A percentile compares a stretch with the other conserved stretches of the same genome.
phyloP scores from a whole-genome alignment of 2,329 filamentous ascomycete species.

The Fusarium lyarnte region DNA sequence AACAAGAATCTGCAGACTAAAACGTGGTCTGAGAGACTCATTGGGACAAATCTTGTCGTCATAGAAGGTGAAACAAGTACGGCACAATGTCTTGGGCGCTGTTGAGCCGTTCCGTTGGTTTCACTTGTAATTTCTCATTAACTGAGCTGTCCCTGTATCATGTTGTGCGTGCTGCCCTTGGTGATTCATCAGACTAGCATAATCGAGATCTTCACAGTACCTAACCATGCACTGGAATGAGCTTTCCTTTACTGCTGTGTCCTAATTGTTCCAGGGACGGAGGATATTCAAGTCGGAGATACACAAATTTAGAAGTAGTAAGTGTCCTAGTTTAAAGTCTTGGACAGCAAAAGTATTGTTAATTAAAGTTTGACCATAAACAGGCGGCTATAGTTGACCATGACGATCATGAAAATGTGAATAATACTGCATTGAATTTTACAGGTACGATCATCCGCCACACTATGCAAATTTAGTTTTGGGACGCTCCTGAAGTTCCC shows the following conservation, averaged over 20 bases:
- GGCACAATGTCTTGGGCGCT: neutral
- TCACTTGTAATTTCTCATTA: slow-evolving; percentile 8
- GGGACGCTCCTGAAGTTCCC: slow-evolving; percentile 49
- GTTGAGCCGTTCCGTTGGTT: neutral
- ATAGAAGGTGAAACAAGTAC: slow-evolving; percentile 11
- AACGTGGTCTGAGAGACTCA: neutral
- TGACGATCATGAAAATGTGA: neutral
- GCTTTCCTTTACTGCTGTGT: neutral
- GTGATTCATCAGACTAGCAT: neutral
- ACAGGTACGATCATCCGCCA: neutral
- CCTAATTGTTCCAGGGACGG: neutral
- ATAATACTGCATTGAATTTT: neutral
- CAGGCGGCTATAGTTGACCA: too few relatives aligned
- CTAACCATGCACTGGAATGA: neutral
- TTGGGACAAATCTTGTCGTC: slow-evolving; percentile 8
- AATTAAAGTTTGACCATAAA: too few relatives aligned
- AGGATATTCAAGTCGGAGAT: neutral
- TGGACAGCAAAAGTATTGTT: too few relatives aligned
- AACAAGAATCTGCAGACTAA: slow-evolving; percentile 8
- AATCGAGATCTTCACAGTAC: neutral
- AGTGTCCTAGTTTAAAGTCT: neutral
- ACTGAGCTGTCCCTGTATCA: slow-evolving; percentile 1
- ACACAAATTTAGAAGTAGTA: neutral
- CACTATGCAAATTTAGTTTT: slow-evolving; percentile 39
- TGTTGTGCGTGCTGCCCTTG: neutral